phyloP scores from a whole-genome alignment of 805 yeast genomes.

The Nakazawaea populi region DNA sequence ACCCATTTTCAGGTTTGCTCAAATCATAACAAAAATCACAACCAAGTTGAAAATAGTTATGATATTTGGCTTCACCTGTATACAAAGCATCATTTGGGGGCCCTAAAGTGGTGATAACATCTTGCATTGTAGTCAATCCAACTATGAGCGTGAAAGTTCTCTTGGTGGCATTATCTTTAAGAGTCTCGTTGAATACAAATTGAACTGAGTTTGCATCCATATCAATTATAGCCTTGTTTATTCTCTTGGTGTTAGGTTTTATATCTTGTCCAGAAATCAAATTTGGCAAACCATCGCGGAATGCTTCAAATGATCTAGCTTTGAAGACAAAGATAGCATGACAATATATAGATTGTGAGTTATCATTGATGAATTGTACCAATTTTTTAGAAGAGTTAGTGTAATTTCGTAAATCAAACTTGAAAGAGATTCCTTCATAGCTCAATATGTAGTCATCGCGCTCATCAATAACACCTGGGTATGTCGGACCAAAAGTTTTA shows the following conservation, averaged over 20 bases:
- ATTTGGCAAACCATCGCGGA: conserved; percentile 10
- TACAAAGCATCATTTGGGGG: conserved; percentile 49
- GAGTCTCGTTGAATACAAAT: background rate
- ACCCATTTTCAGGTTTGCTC: conserved; percentile 16
- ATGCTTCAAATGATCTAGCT: conserved; percentile 26
- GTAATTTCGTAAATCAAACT: conserved; percentile 25
- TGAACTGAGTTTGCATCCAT: background rate
- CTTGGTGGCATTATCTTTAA: background rate
- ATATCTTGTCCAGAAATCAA: background rate
- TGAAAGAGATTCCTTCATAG: conserved; percentile 53
- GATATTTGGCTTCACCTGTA: conserved; percentile 31
- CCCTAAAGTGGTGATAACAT: conserved; percentile 40
- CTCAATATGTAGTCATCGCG: conserved; percentile 35
- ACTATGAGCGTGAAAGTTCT: conserved; percentile 19
- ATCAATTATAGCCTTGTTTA: background rate
- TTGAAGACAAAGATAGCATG: conserved; percentile 32
- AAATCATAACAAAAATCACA: conserved; percentile 48
- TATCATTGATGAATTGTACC: conserved; percentile 19
- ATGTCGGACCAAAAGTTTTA: conserved; percentile 57
- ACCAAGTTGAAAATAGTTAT: conserved; percentile 51
- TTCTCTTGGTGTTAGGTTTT: background rate
- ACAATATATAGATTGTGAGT: conserved; percentile 29
- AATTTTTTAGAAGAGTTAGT: conserved; percentile 1
- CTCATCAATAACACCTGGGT: conserved; percentile 38
- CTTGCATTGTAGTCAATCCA: conserved; percentile 44